Evolutionary conservation across 495 filamentous ascomycete genomes (phyloP), one percentile per base, ranked within the genome.

Genomic region (Penicillium steckii): DNA sequence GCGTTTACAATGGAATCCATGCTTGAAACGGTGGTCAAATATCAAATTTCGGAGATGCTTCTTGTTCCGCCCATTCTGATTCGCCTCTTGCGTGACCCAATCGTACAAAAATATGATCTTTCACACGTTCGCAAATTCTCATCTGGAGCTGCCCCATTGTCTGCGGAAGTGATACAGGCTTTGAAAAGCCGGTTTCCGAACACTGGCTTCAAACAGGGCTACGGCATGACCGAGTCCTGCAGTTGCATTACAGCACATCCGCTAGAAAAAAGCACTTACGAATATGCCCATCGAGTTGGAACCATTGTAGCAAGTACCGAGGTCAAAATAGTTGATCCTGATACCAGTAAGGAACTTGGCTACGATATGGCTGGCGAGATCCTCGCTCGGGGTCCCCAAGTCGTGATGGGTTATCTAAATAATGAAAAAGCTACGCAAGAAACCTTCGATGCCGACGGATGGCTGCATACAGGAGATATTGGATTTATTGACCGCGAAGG

Each of bases 11-110:
- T 87, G 65, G 63, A 78, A 32, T 45, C 48, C 18, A 80, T 89
- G 74, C 76, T 87, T 13, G 54, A 68, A 18, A 77, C 79, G 0
- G 70, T 83, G 9, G 67, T 68, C 29, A 61, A 79, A 44, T 78
- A 81, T 57, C 57, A 77, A 43, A 73, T 89, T 46, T 65, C 57
- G 0, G 84, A 89, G 50, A 57, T 88, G 41, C 77, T 87, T 33
- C 74, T 87, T 53, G 86, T 88, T 3, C 85, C 86, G 6, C 86
- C 86, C 0, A 85, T 89, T 49, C 68, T 87, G 4, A 86, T 89
- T 51, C 78, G 85, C 8, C 69, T 89, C 37, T 79, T 87, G 12
- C 78, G 82, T 18, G 83, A 87, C 50, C 78, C 82, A 2, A 71
- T 79, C 19, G 85, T 88, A 4, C 66, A 79, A n/a, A 62, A 75